A percentile compares a stretch with the other conserved stretches of the same genome.
phyloP scores from a whole-genome alignment of 1,139 yeast species.

The Insectozyma bohioensis region DNA sequence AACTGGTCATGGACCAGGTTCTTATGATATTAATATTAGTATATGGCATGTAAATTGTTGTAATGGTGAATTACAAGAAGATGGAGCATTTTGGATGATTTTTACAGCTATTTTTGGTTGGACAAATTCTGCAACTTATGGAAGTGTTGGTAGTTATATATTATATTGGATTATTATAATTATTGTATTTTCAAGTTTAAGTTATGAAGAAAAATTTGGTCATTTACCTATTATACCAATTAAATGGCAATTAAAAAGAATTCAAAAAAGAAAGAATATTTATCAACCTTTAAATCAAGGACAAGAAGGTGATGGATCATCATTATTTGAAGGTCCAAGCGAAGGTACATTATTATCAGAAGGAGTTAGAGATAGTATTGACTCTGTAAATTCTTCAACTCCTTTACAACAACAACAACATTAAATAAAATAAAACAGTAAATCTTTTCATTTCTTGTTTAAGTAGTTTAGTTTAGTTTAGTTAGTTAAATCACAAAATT shows the following conservation, averaged over 20 bases:
- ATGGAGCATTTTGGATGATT: conserved; percentile 47
- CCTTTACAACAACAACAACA: conserved; percentile 23
- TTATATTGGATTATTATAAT: conserved; percentile 38
- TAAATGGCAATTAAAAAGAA: conserved; percentile 52
- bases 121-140: conserved; percentile 51
- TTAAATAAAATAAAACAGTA: too few species aligned
- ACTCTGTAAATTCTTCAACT: conserved; percentile 26
- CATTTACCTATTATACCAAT: conserved; percentile 48
- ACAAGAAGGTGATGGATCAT: too few species aligned
- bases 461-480: too few species aligned
- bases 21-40: conserved; percentile 39
- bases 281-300: conserved; percentile 11
- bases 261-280: conserved; percentile 40
- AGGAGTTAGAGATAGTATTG: conserved; percentile 23
- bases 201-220: conserved; percentile 33
- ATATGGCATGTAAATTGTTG: conserved; percentile 53
- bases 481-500: too few species aligned
- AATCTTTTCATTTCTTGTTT: background rate
- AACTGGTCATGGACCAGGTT: conserved; percentile 50
- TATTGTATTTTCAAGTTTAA: conserved; percentile 24
- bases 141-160: conserved; percentile 40
- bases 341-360: background rate
- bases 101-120: conserved; percentile 47
- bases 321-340: too few species aligned
- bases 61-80: conserved; percentile 44